Evolutionary conservation across 73 alveolate species (phyloP), one percentile per base, ranked within the genome.

Genomic region (Paramecium bursaria): DNA sequence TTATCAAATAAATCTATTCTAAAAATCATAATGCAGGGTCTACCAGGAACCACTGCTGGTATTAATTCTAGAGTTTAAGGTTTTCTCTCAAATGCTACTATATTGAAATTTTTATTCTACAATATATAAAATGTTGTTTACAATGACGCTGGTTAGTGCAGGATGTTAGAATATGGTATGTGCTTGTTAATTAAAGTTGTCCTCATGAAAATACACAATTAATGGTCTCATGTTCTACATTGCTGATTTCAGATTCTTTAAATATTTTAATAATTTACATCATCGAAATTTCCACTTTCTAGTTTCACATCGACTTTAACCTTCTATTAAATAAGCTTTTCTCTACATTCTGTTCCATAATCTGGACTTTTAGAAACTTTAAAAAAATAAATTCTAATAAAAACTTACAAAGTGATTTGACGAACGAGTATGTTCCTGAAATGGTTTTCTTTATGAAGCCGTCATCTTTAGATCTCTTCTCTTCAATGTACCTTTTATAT

Each of bases 1-100:
- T 67, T 25, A 1, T 67, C 82, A 67, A 47, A 25, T 19, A 67
- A 42, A 67, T 67, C 82, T 33, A 67, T 31, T 9, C 82, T 67
- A 46, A 15, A 67, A 2, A 67, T 42, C 19, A 39, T 4, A n/a
- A 67, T 0, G 60, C 50, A 67, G 44, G 10, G 9, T 35, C n/a
- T 21, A 47, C 57, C 10, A 21, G 23, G 0, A 31, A n/a, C n/a
- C n/a, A n/a, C n/a, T n/a, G n/a, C 19, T 2, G 82, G 82, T 31
- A 67, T 21, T n/a, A 35, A 21, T 2, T 17, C 60, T 9, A 19
- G 21, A 2, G 35, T 26, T 21, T 31, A 5, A 21, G 27, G 47
- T 21, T 15, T 33, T 42, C 44, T 29, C n/a, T 39, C 7, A 35
- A 67, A 67, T 17, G 60, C 82, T 0, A 67, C 55, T 0, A 21